Evolutionary conservation across 1,284 basidiomycete genomes (phyloP).

Genomic region (Termitomyces sp.): DNA sequence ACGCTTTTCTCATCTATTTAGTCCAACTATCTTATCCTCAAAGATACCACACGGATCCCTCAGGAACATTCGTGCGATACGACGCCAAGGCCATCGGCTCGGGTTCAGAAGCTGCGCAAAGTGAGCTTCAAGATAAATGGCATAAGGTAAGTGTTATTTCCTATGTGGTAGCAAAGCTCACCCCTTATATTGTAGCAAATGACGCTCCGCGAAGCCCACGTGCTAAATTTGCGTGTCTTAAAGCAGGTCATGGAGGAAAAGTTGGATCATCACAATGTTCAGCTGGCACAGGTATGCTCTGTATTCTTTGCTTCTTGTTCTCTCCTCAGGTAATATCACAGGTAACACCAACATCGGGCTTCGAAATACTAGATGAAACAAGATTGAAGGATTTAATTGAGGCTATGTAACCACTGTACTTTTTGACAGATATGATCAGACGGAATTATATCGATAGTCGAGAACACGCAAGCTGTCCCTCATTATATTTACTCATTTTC

Average conservation of each 20-base stretch:
- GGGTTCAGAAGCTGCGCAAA: conserved; percentile 96
- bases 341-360: conserved; percentile 75
- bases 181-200: conserved; percentile 64
- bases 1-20: neutral
- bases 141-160: conserved; percentile 65
- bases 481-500: conserved; percentile 4
- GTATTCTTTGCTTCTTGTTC: conserved; percentile 17
- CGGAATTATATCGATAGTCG: conserved; percentile 14
- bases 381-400: conserved; percentile 80
- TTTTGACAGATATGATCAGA: conserved; percentile 12
- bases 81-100: conserved; percentile 99
- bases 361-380: conserved; percentile 78
- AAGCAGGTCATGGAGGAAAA: conserved; percentile 99
- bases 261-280: conserved; percentile 96
- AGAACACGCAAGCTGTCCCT: too few relatives aligned
- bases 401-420: conserved; percentile 48
- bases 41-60: conserved; percentile 97
- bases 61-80: conserved; percentile 96
- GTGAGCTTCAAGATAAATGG: conserved; percentile 96
- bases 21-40: conserved; percentile 11
- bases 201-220: conserved; percentile 85
- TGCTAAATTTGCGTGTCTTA: conserved; percentile 82
- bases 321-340: conserved; percentile 23
- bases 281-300: conserved; percentile 77
- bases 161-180: neutral